Conservation (phyloP, 768 basidiomycete species). For the Tremella fuciformis region DNA sequence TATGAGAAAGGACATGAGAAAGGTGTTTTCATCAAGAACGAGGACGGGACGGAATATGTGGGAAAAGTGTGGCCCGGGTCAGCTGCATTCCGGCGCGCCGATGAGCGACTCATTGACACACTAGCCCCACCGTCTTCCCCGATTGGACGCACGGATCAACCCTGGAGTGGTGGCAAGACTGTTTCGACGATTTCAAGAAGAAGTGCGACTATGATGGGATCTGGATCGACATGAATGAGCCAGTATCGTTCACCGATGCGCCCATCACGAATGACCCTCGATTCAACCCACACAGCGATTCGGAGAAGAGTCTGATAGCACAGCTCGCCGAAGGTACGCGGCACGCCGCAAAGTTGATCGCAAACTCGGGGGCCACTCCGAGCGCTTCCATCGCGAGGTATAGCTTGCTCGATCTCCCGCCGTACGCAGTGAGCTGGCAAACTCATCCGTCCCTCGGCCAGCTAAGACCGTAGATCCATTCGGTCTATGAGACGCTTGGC, state of each 20-base stretch:
- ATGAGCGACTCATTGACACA: background rate
- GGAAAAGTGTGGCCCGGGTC: conserved; percentile 58
- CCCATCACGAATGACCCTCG: background rate
- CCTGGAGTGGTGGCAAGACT: background rate
- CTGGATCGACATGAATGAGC: conserved; percentile 8
- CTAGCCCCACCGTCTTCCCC: conserved; percentile 14
- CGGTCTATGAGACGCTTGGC: background rate
- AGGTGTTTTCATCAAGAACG: conserved; percentile 71
- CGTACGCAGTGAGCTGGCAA: conserved; percentile 5
- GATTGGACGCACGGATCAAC: conserved; percentile 1
- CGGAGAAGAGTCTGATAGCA: background rate
- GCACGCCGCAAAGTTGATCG: background rate
- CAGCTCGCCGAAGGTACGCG: background rate
- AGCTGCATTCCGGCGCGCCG: background rate
- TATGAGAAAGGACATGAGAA: conserved; percentile 63
- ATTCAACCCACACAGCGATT: background rate
- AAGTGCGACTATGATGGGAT: background rate
- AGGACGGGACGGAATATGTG: conserved; percentile 67
- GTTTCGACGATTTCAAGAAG: background rate
- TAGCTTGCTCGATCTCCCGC: conserved; percentile 5
- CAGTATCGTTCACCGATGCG: conserved; percentile 2
- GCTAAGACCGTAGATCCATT: conserved; percentile 9
- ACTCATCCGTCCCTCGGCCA: conserved; percentile 72
- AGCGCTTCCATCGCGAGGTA: background rate
- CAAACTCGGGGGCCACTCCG: background rate